Evolutionary conservation across 192 early-diverging fungal species (phyloP), one percentile per base, ranked within the genome.

Genomic region (Obelidium mucronatum): DNA sequence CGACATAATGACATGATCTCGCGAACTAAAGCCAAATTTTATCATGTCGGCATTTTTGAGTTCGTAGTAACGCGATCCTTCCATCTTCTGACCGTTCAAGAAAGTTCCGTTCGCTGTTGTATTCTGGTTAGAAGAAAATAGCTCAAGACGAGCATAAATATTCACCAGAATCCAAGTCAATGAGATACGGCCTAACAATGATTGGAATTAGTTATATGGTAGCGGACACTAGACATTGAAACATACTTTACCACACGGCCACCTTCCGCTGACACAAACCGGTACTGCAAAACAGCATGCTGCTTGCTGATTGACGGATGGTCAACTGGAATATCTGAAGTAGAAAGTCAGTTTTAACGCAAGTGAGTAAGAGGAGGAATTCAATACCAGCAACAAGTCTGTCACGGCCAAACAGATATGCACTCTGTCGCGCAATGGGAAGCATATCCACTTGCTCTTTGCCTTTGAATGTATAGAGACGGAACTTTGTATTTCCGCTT

Each of bases 391-490:
- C 94, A 33, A 98, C 85, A 83, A 84, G 67, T 48, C 70, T 60
- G 31, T 80, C 36, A 17, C 67, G 51, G 26, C 67, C 67, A 52
- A 69, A 69, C 22, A 69, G 33, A 36, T 69, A 69, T 5, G 67
- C 67, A 35, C 40, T 51, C 52, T 69, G 67, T 40, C 67, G 19
- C n/a, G 40, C n/a, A 1, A 69, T 28, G 19, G 40, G 67, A 36
- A 69, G 19, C 79, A 72, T 82, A 90, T 93, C 93, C 36, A 95
- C 82, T 78, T 95, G 91, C 52, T 96, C 90, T 54, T 91, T 89
- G 44, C 93, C 93, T 76, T 99, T 99, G 79, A 98, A 99, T 1
- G 97, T 93, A 78, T 97, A 97, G 26, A 99, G 80, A 60, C 96
- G 87, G 90, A 91, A 97, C 66, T 83, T 85, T 33, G 31, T 59